Base-by-base conservation (phyloP, 2,329 filamentous ascomycete genomes). In the Colletotrichum caudatum region DNA sequence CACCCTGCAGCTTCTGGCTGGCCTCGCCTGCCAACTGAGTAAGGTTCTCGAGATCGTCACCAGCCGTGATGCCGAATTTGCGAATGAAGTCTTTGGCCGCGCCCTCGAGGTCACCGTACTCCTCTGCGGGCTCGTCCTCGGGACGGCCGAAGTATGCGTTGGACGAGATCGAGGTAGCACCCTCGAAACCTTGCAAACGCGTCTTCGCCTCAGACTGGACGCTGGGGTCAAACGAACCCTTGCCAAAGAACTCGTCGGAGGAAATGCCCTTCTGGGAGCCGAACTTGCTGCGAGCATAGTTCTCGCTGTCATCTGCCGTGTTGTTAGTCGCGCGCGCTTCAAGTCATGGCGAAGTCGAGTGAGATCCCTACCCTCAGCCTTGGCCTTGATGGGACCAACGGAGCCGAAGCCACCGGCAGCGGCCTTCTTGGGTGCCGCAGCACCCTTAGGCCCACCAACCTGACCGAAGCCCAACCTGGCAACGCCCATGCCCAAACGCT, bases 231-330 rank as follows among this genome's bases (percentile, higher is more conserved):
- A 91, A 98, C 66, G 89, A 84, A 64, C 94, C 94, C 80, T 96
- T 95, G 78, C 95, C 94, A 80, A 99, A 99, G 87, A 97, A 99
- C 80, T 99, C 96, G 81, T 99, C 96, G 0, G 95, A 98, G 0
- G 94, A 98, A 76, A 99, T 99, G 76, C 93, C 93, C 86, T 98
- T 98, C 81, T 99, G 96, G 54, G 83, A 83, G 72, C 95, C 95
- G 78, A 99, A 99, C 82, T 97, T 97, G 78, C 89, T 85, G 77
- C 93, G 93, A 7, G 95, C 94, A 79, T 94, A 97, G 78, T 90
- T 91, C 78, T 98, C 90, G 66, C 92, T 91, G 69, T 98, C 94
- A 74, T 90, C 90, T 91, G 71, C 33, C 44, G 29, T 46, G 14
- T 4, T 51, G 54, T 61, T 20, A 72, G 66, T 51, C 14, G 23